Evolutionary conservation across 441 rosid species (phyloP), one percentile per base, ranked within the genome.

Genomic region (Erodium texanum): DNA sequence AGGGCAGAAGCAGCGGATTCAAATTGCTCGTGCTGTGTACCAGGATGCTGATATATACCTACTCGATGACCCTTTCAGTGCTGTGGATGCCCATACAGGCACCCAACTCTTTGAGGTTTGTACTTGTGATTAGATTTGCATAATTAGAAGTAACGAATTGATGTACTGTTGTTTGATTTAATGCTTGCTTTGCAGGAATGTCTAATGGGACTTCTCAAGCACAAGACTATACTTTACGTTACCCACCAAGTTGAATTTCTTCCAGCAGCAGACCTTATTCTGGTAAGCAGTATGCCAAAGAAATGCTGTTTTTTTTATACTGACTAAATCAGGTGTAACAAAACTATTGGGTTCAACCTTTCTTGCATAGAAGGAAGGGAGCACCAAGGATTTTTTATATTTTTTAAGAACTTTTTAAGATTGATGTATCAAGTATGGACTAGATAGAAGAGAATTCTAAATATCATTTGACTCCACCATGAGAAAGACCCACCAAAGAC

Each of bases 241-340:
- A 92, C 99, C 24, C 99, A 94, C 82, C 99, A 94, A 90, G 96
- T 94, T 10, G 98, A 94, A 87, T 94, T 94, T 82, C 95, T 94
- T 73, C 97, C 98, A 20, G 95, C 93, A 7, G 97, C 99, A 64
- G 99, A 94, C 83, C 82, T 88, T 75, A 94, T 94, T 80, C 78
- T 94, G 93, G 99, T 94, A 86, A 80, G 84, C 68, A 16, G 24
- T 3, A 27, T 41, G 20, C 29, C 9, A 8, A 9, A 27, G 27
- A 64, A 43, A 16, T 48, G 7, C 65, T 27, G n/a, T n/a, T n/a
- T n/a, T n/a, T n/a, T n/a, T n/a, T n/a, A n/a, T n/a, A n/a, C n/a
- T n/a, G n/a, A n/a, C n/a, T n/a, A n/a, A n/a, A n/a, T n/a, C n/a
- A n/a, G n/a, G n/a, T n/a, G n/a, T n/a, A n/a, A n/a, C n/a, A n/a